Evolutionary conservation across 2,329 filamentous ascomycete species (phyloP).

Genomic region (Diaporthe australafricana): DNA sequence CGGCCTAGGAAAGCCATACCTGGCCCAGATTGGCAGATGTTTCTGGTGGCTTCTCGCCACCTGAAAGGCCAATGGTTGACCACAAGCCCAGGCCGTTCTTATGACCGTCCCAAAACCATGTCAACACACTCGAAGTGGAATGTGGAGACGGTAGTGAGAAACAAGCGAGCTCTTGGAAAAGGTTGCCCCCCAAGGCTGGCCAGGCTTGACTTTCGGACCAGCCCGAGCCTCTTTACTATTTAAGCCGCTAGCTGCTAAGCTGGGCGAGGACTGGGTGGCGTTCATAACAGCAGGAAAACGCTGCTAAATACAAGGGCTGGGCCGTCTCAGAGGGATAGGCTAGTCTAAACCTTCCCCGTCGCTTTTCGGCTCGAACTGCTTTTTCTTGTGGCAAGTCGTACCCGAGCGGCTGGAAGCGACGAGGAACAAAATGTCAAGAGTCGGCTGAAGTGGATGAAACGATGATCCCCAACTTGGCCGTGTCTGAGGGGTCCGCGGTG

Average conservation of each 20-base stretch:
- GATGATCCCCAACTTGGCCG: slow-evolving; percentile 26
- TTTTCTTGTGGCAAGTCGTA: not conserved
- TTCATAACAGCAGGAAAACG: not conserved
- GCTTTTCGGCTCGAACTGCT: slow-evolving; percentile 9
- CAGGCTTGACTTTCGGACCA: slow-evolving; percentile 2
- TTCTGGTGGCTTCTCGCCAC: not conserved
- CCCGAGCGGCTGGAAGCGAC: not conserved
- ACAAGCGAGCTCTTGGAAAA: slow-evolving; percentile 19
- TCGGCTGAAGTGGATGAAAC: slow-evolving; percentile 21
- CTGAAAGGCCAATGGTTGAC: slow-evolving; percentile 9
- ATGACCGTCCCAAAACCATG: not conserved
- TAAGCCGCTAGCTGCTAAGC: not conserved
- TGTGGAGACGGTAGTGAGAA: slow-evolving; percentile 1
- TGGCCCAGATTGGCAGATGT: not conserved
- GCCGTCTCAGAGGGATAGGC: not conserved
- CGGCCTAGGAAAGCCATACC: not conserved
- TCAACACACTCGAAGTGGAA: not conserved
- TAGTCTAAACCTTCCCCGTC: slow-evolving; percentile 16
- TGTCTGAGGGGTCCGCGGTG: slow-evolving; percentile 8
- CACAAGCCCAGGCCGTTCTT: not conserved
- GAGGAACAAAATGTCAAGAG: not conserved
- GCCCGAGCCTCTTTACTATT: slow-evolving; percentile 4
- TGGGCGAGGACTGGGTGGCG: not conserved
- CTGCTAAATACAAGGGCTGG: not conserved
- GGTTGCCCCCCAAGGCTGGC: not conserved